A percentile compares a stretch with the other conserved stretches of the same genome.
Conservation (phyloP, 108 stramenopile genomes). For the Cylindrotheca closterium region DNA sequence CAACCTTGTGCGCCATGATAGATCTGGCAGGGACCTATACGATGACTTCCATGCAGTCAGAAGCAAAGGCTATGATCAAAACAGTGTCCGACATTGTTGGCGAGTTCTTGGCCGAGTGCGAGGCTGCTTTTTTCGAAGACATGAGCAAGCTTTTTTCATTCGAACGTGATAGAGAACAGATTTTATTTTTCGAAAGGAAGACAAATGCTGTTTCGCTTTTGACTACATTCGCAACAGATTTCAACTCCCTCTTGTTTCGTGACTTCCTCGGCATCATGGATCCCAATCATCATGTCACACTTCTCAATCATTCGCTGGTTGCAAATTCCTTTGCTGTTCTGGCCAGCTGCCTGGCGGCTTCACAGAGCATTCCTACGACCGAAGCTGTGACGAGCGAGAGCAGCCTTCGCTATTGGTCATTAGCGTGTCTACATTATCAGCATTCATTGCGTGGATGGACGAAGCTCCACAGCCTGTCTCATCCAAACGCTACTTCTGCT, state of each 20-base stretch:
- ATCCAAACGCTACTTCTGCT: slow-evolving; percentile 32
- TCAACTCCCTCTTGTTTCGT: slow-evolving; percentile 19
- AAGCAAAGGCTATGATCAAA: slow-evolving; percentile 10
- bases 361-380: slow-evolving; percentile 2
- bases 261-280: slow-evolving; percentile 18
- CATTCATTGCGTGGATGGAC: slow-evolving; percentile 35
- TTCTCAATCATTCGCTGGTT: slow-evolving; percentile 35
- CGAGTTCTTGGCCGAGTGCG: slow-evolving; percentile 20
- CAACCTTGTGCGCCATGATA: slow-evolving; percentile 30
- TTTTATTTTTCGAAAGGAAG: slow-evolving; percentile 13
- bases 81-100: slow-evolving; percentile 21
- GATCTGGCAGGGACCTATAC: slow-evolving; percentile 32
- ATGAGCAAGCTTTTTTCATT: not conserved
- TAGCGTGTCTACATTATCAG: slow-evolving; percentile 34
- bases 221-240: slow-evolving; percentile 20
- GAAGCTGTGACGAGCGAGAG: not conserved
- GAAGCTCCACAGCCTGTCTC: slow-evolving; percentile 6
- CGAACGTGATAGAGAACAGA: not conserved
- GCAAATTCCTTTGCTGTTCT: slow-evolving; percentile 40
- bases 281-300: slow-evolving; percentile 19
- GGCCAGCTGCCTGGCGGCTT: slow-evolving; percentile 37
- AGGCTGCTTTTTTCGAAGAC: slow-evolving; percentile 24
- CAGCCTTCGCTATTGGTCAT: slow-evolving; percentile 19
- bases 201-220: slow-evolving; percentile 23
- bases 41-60: slow-evolving; percentile 10